A percentile compares a stretch with the other conserved stretches of the same genome.
phyloP scores from a whole-genome alignment of 2,329 filamentous ascomycete species.

The Graphilbum ipis-grandicollis region DNA sequence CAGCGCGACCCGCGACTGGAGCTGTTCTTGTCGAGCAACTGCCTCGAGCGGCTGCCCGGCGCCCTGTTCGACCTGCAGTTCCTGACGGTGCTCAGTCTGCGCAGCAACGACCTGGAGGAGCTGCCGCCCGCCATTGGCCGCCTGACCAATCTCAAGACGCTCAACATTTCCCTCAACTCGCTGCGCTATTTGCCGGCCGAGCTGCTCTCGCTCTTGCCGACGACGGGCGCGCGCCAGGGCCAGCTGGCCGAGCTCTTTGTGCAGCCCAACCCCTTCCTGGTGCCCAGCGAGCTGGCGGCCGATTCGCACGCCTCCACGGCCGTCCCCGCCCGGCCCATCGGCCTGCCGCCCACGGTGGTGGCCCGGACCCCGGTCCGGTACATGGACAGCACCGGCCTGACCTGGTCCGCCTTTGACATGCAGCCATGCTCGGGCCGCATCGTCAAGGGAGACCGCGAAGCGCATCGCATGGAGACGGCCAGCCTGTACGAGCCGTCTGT shows the following conservation, averaged over 20 bases:
- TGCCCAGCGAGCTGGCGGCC: slow-evolving; percentile 7
- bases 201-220: slow-evolving; percentile 34
- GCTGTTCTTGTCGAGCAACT: slow-evolving; percentile 44
- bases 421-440: neutral
- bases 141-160: slow-evolving; percentile 37
- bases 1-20: slow-evolving; percentile 40
- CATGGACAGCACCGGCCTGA: slow-evolving; percentile 7
- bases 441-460: neutral
- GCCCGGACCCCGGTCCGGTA: slow-evolving; percentile 9
- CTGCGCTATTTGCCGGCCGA: slow-evolving; percentile 45
- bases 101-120: slow-evolving; percentile 43
- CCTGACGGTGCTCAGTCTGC: slow-evolving; percentile 47
- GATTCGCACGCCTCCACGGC: neutral
- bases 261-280: slow-evolving; percentile 45
- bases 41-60: slow-evolving; percentile 35
- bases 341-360: neutral
- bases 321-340: neutral
- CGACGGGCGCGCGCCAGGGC: slow-evolving; percentile 15
- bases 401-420: slow-evolving; percentile 1
- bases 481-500: slow-evolving; percentile 1
- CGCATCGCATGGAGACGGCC: slow-evolving; percentile 5
- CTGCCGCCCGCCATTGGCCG: slow-evolving; percentile 42
- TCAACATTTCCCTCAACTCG: slow-evolving; percentile 50
- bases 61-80: slow-evolving; percentile 44
- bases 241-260: slow-evolving; percentile 35